Percentiles rank a stretch among this genome's conserved stretches.
Evolutionary conservation across 331 rosid genomes (phyloP).

Genomic region (Saraca asoca): DNA sequence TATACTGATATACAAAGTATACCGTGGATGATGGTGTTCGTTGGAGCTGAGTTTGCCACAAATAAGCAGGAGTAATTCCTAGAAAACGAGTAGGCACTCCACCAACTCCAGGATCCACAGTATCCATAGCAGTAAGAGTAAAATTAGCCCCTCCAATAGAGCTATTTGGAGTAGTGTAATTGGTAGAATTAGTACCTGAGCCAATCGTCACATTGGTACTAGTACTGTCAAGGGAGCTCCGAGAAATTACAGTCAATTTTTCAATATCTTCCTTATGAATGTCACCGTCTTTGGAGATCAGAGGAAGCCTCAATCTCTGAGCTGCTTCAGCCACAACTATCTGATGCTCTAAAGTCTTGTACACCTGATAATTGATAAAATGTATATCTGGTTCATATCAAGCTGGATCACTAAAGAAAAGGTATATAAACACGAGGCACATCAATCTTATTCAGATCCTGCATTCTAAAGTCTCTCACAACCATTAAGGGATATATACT

Average conservation of each 20-base stretch:
- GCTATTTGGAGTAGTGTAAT: constrained; percentile 62
- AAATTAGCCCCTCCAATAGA: constrained; percentile 45
- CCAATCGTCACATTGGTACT: constrained; percentile 50
- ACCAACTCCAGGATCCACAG: constrained; percentile 74
- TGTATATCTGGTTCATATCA: constrained; percentile 17
- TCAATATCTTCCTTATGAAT: constrained; percentile 83
- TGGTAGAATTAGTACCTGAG: constrained; percentile 66
- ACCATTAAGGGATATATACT: too few species aligned
- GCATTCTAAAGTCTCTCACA: too few species aligned
- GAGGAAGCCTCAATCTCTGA: constrained; percentile 89
- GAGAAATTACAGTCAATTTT: constrained; percentile 66
- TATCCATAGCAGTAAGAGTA: constrained; percentile 49
- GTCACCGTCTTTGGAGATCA: constrained; percentile 87
- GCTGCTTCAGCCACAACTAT: constrained; percentile 92
- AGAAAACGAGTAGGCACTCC: constrained; percentile 85
- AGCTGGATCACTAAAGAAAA: constrained; percentile 18
- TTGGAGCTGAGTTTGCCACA: constrained; percentile 85
- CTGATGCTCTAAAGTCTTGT: constrained; percentile 79
- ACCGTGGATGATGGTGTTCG: constrained; percentile 53
- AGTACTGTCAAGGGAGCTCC: constrained; percentile 71
- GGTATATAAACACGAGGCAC: neutral
- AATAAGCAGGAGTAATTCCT: constrained; percentile 83
- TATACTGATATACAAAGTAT: constrained; percentile 31
- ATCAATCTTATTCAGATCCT: too few species aligned
- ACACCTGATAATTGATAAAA: constrained; percentile 54